A percentile compares a stretch with the other conserved stretches of the same genome.
Evolutionary conservation across 1,139 yeast genomes (phyloP).

Genomic region (Pichia terricola): DNA sequence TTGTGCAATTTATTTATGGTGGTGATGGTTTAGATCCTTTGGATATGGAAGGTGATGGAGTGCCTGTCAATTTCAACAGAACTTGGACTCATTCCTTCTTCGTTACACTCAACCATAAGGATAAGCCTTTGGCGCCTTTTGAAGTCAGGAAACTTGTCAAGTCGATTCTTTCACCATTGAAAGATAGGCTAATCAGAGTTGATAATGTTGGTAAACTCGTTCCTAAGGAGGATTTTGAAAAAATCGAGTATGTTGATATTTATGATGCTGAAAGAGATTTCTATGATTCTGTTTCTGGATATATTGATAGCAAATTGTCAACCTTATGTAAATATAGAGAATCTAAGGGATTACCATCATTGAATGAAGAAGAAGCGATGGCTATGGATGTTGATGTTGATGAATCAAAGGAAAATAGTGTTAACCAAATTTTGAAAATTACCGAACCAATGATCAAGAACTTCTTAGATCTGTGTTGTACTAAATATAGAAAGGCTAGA

Average conservation of each 20-base stretch:
- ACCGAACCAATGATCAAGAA: slow-evolving; percentile 49
- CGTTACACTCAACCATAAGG: slow-evolving; percentile 52
- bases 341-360: slow-evolving; percentile 35
- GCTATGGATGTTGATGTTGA: slow-evolving; percentile 22
- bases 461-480: slow-evolving; percentile 69
- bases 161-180: slow-evolving; percentile 51
- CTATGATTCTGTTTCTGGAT: slow-evolving; percentile 64
- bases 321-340: slow-evolving; percentile 50
- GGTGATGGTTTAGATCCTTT: slow-evolving; percentile 98
- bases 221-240: slow-evolving; percentile 32
- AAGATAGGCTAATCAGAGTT: slow-evolving; percentile 46
- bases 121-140: slow-evolving; percentile 58
- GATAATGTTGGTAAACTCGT: slow-evolving; percentile 67
- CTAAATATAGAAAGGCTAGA: slow-evolving; percentile 79
- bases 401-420: slow-evolving; percentile 35
- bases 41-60: slow-evolving; percentile 99
- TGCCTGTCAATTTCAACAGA: slow-evolving; percentile 84
- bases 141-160: slow-evolving; percentile 52
- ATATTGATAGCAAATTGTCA: slow-evolving; percentile 46
- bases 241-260: slow-evolving; percentile 63
- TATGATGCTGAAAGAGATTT: slow-evolving; percentile 80
- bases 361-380: slow-evolving; percentile 35
- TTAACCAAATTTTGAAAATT: slow-evolving; percentile 67
- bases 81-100: slow-evolving; percentile 92
- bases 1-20: slow-evolving; percentile 96